Evolutionary conservation across 1,139 yeast genomes (phyloP), one percentile per base, ranked within the genome.

Genomic region (Yarrowia galli): DNA sequence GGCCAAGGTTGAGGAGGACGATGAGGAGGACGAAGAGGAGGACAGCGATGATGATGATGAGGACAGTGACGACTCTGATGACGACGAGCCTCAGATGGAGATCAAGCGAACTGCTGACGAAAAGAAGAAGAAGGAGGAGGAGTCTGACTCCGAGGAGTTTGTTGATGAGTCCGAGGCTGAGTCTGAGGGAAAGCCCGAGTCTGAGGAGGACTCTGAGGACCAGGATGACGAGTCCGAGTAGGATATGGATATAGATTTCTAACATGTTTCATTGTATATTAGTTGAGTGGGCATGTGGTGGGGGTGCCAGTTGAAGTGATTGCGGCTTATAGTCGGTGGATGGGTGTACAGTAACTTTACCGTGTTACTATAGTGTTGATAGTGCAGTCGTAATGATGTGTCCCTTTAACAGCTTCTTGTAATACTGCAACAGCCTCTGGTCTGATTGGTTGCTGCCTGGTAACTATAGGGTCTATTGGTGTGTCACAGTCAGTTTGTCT

Each of bases 51-150:
- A 20, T 13, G 70, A 65, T 1, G 68, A 60, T 3, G 70, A 68
- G n/a, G 71, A 69, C 23, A 70, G 69, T n/a, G 70, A 67, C 25
- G 70, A 70, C 35, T 70, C 70, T 32, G 71, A 71, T n/a, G 60
- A 68, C 28, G 48, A 32, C 7, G 61, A 28, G 2, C 28, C 49
- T 3, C 10, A 43, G 10, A 22, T 23, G 28, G 32, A 45, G 8
- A 23, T 45, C 32, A 45, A 45, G 32, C 15, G 48, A 43, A 43
- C 32, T 22, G 49, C 49, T 15, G 40, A 32, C 6, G 56, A 32
- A 25, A 12, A 8, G 22, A 16, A 35, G 20, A 22, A 7, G 3
- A 32, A 15, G 16, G 60, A 35, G 43, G 58, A 64, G 36, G 56
- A 48, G 32, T 60, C 40, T n/a, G 68, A 45, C 35, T 58, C 65